phyloP scores from a whole-genome alignment of 2,329 filamentous ascomycete genomes.

The Coccinonectria pachysandricola region DNA sequence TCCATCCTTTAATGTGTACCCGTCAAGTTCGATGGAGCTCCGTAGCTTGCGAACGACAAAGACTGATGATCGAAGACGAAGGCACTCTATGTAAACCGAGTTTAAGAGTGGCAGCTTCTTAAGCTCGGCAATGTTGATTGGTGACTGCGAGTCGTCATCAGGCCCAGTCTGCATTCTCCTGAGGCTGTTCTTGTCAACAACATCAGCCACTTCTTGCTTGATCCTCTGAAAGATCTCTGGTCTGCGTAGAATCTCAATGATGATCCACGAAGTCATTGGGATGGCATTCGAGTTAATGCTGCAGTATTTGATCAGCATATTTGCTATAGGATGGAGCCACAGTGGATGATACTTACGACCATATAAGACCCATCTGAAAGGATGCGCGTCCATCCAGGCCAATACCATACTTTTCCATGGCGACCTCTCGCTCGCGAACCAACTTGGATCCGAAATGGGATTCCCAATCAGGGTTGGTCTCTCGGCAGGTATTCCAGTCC shows the following conservation, averaged over 20 bases:
- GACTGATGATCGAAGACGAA: slow-evolving; percentile 12
- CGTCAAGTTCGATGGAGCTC: slow-evolving; percentile 13
- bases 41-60: slow-evolving; percentile 15
- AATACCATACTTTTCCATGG: slow-evolving; percentile 14
- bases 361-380: slow-evolving; percentile 16
- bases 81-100: slow-evolving; percentile 13
- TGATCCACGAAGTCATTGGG: slow-evolving; percentile 14
- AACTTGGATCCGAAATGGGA: slow-evolving; percentile 14
- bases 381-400: slow-evolving; percentile 12
- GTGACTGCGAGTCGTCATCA: neutral
- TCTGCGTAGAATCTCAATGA: slow-evolving; percentile 13
- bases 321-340: neutral
- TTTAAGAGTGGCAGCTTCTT: slow-evolving; percentile 11
- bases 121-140: slow-evolving; percentile 8
- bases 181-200: slow-evolving; percentile 3
- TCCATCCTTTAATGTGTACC: slow-evolving; percentile 11
- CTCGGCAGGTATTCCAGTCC: slow-evolving; percentile 5
- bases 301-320: neutral
- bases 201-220: slow-evolving; percentile 6
- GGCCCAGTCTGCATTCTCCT: neutral
- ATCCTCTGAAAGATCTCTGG: slow-evolving; percentile 10
- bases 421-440: slow-evolving; percentile 13
- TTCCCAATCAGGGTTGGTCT: slow-evolving; percentile 10
- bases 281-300: slow-evolving; percentile 17
- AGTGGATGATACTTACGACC: slow-evolving; percentile 5